Evolutionary conservation across 768 basidiomycete species (phyloP).

Genomic region (Russula earlei): DNA sequence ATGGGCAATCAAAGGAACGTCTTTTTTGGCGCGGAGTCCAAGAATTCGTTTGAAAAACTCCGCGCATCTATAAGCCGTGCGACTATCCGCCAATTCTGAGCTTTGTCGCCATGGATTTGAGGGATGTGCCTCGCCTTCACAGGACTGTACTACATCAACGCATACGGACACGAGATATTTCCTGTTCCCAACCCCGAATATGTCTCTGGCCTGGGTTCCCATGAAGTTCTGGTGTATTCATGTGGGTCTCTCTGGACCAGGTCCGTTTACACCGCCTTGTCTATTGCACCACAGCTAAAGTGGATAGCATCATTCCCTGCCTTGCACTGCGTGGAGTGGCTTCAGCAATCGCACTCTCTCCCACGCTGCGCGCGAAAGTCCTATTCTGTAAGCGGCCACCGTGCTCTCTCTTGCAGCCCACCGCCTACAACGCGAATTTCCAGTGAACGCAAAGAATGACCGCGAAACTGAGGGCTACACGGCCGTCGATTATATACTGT

Average conservation of each 20-base stretch:
- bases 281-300: background rate
- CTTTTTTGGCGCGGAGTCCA: constrained; percentile 49
- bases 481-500: constrained; percentile 79
- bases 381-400: constrained; percentile 55
- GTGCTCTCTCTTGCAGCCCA: background rate
- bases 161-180: constrained; percentile 86
- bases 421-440: background rate
- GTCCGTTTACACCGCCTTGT: constrained; percentile 27
- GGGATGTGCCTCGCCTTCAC: background rate
- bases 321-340: constrained; percentile 78
- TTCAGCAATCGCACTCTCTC: constrained; percentile 64
- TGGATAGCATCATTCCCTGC: constrained; percentile 76
- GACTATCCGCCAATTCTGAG: background rate
- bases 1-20: constrained; percentile 47
- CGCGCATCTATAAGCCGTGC: constrained; percentile 53
- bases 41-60: constrained; percentile 47
- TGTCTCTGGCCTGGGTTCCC: constrained; percentile 47
- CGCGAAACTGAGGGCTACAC: constrained; percentile 82
- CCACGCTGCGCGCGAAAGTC: constrained; percentile 65
- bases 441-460: constrained; percentile 85
- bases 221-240: constrained; percentile 75
- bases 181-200: constrained; percentile 81
- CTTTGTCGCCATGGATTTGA: background rate
- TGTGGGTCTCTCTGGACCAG: constrained; percentile 95
- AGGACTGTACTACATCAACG: constrained; percentile 85